Base-by-base conservation (phyloP, 805 yeast species). In the Wickerhamiella slavikovae region DNA sequence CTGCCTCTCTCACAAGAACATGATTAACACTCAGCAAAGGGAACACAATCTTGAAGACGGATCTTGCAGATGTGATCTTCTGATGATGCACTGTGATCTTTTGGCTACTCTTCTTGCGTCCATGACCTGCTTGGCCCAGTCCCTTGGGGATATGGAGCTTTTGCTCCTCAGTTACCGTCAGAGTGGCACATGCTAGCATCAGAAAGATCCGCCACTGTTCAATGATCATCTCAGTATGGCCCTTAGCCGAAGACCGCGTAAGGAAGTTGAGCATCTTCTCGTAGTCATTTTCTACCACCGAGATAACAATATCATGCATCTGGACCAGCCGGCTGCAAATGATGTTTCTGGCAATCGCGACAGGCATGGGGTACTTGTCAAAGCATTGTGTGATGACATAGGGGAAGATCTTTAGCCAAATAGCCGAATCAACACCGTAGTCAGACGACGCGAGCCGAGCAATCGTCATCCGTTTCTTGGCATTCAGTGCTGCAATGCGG, bases 351-450 rank as follows among this genome's bases (percentile, higher is more conserved):
- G 93, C 80, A 33, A 89, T 57, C 0, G 96, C 98, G 50, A 85
- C 80, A 0, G 93, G 85, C 45, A 85, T 72, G 0, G 98, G 96
- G 43, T 92, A 82, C 28, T 62, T 63, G 35, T 69, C 77, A 36
- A 78, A 80, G 35, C 89, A 68, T 1, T 68, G 58, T 20, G 64
- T 69, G 24, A 89, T 52, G 2, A 89, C 54, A 22, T 64, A 65
- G 2, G 95, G 95, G 42, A 77, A 82, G 1, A 74, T 64, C 36
- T 92, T 65, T 42, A 85, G 74, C 98, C 98, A 89, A n/a, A 89
- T 55, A 0, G 96, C 93, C 1, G 92, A 71, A 52, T 89, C 98
- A 7, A 89, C 83, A 2, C 96, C 95, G 44, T 83, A 77, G 34
- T 76, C 92, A 2, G 93, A 76, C 39, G 79, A 93, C 0, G 93